Evolutionary conservation across 2,329 filamentous ascomycete species (phyloP), one percentile per base, ranked within the genome.

Genomic region (Pseudocercospora macadamiae): DNA sequence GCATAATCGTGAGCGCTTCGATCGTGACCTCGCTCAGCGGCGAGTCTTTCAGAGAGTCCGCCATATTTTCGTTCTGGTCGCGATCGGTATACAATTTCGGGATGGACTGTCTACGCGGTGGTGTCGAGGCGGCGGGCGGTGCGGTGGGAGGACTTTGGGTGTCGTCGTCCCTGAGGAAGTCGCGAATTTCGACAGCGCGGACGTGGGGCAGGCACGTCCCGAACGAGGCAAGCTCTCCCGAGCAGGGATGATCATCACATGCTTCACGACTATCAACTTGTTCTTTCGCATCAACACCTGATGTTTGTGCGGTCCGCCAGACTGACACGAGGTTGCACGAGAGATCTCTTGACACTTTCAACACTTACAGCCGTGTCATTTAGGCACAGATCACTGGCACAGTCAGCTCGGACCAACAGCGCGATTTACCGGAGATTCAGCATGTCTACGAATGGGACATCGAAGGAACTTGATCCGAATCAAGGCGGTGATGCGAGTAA

Each of bases 1-100:
- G 96, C 89, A 97, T 93, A 69, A 96, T 90, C 72, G 96, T 93
- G 83, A 97, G 83, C 73, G 93, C 91, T 83, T 96, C 93, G 74
- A 97, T 89, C 82, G 96, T 91, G 71, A 97, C 91, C 78, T 91
- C 85, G 83, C 58, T 64, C 47, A 72, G 53, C 26, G 71, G 69
- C 88, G 89, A 79, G 90, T 67, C 66, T 42, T 63, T 64, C 32
- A 60, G 45, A 4, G 62, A n/a, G n/a, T n/a, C n/a, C n/a, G n/a
- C n/a, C n/a, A 55, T 36, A 62, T 59, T 32, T 68, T 64, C 51
- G 70, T 68, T 69, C 71, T 72, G 60, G 54, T 66, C n/a, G 42
- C 42, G 12, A 5, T 12, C 28, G 19, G 19, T 12, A 7, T 25
- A 1, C 21, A 12, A 18, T 18, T 21, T 21, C 18, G 18, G 3